These are phyloP conservation scores for Coprinopsis cinerea DNA, from an alignment of 768 basidiomycete genomes.

Conservation along the genomic window DNA sequence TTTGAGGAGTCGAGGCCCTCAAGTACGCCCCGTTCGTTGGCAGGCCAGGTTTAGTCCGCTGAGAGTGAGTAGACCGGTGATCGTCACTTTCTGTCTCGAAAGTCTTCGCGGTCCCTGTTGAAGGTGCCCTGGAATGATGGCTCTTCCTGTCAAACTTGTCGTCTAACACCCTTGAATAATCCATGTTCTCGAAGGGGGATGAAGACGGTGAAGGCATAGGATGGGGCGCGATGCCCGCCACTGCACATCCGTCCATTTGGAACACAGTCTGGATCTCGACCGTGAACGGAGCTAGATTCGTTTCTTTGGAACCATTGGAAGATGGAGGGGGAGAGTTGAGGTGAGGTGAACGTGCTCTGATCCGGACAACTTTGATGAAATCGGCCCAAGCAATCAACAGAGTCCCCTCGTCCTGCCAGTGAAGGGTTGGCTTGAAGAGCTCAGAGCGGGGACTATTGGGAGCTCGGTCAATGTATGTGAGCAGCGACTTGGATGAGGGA, in stretches of 20 bases:
- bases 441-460: constrained; percentile 84
- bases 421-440: constrained; percentile 85
- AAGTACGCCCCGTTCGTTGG: constrained; percentile 4
- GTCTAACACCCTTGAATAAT: background rate
- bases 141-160: constrained; percentile 4
- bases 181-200: background rate
- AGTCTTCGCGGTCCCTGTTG: background rate
- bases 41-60: constrained; percentile 9
- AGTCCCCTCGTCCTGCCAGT: constrained; percentile 91
- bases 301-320: constrained; percentile 33
- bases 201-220: constrained; percentile 32
- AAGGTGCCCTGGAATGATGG: background rate
- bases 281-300: constrained; percentile 51
- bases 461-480: constrained; percentile 83
- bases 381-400: constrained; percentile 94
- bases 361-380: constrained; percentile 82
- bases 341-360: constrained; percentile 44
- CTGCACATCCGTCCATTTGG: constrained; percentile 85
- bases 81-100: background rate
- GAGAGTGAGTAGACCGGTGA: background rate
- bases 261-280: constrained; percentile 91
- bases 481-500: constrained; percentile 63
- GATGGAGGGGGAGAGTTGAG: constrained; percentile 25
- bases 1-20: constrained; percentile 1
- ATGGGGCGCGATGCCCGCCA: constrained; percentile 85